These are phyloP conservation scores for Debaryomyces psychrophilus DNA, from an alignment of 1,139 yeast species.

Conservation along the genomic window DNA sequence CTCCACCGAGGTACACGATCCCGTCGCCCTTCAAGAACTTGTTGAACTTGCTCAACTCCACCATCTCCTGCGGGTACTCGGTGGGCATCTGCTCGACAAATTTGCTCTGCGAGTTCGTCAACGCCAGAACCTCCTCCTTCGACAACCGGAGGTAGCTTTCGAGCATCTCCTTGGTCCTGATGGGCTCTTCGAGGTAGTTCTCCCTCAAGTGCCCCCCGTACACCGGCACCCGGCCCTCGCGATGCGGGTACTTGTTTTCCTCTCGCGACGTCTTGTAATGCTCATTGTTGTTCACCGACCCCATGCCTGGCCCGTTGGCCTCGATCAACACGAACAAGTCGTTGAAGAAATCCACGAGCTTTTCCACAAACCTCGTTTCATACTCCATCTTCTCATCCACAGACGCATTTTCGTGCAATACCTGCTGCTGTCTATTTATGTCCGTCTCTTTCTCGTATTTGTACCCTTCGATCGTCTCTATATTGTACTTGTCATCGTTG, in stretches of 20 bases:
- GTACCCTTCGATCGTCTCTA: conserved; percentile 23
- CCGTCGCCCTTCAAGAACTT: conserved; percentile 53
- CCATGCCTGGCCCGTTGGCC: conserved; percentile 27
- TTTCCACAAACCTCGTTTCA: conserved; percentile 22
- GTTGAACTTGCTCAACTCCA: conserved; percentile 23
- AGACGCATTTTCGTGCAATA: neutral
- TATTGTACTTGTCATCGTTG: conserved; percentile 8
- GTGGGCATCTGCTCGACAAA: conserved; percentile 25
- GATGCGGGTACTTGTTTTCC: conserved; percentile 24
- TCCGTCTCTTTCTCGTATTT: conserved; percentile 19
- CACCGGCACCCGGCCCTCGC: conserved; percentile 31
- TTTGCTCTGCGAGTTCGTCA: conserved; percentile 26
- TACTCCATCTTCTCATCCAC: conserved; percentile 13
- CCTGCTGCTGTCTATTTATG: conserved; percentile 3
- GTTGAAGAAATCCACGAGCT: conserved; percentile 24
- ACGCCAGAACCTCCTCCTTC: conserved; percentile 23
- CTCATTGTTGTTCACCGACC: conserved; percentile 27
- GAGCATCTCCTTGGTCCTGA: conserved; percentile 31
- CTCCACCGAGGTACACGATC: conserved; percentile 67
- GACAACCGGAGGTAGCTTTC: conserved; percentile 26
- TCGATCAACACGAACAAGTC: conserved; percentile 22
- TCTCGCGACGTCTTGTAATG: conserved; percentile 29
- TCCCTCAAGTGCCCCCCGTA: conserved; percentile 44
- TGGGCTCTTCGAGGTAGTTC: conserved; percentile 31
- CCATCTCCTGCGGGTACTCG: conserved; percentile 27